Evolutionary conservation across 1,284 basidiomycete species (phyloP), one percentile per base, ranked within the genome.

Genomic region (Calocybe gambosa): DNA sequence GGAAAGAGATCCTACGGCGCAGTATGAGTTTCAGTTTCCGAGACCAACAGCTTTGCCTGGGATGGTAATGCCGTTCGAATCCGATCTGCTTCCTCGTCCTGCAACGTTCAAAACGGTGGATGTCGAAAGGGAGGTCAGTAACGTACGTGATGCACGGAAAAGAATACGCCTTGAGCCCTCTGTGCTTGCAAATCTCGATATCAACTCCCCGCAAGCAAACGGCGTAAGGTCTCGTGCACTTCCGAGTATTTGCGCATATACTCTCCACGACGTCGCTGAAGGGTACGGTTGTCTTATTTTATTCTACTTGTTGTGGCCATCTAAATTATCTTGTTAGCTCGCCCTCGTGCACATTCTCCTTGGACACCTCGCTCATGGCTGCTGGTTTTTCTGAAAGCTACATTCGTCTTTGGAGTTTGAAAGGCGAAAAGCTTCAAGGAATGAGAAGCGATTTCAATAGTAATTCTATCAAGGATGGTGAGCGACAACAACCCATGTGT

Each of bases 321-420:
- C 45, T 45, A 12, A 51, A 37, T 25, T 43, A 29, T 16, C 34
- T 15, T 37, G 31, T 26, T 58, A 95, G 93, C 19, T 77, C 88
- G 12, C 90, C 93, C 2, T 93, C 89, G 55, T 85, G 83, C 46
- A 82, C 85, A 12, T 97, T 99, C 60, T 98, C 95, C 13, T 78
- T 79, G 41, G 96, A 99, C 64, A 86, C 86, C 0, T 89, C 93
- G 5, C 66, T 99, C n/a, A 84, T 99, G 79, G 96, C 95, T 1
- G 91, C 89, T 21, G 96, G 96, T 0, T 98, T 97, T 59, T 80
- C 92, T 29, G 95, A 99, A 66, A 97, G 94, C 58, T 95, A 93
- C 57, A 87, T 99, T 50, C 80, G 94, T 46, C 57, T 99, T 48
- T 99, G 96, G 95, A 96, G 82, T 61, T 67, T 98, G 46, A 97